Conservation (phyloP, 805 yeast genomes). For the Yarrowia keelungensis region DNA sequence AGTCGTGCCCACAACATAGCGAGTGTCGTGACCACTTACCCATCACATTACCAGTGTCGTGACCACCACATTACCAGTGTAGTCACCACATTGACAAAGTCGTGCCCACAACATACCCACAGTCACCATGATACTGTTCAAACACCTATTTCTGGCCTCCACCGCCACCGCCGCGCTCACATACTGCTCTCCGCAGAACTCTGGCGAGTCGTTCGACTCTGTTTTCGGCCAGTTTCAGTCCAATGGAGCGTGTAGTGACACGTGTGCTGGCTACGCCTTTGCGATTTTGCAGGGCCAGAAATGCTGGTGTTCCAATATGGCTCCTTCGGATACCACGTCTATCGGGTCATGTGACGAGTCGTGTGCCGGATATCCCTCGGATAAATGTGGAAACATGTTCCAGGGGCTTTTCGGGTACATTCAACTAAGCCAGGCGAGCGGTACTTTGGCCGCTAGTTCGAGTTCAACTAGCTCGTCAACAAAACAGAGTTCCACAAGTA, state of each 20-base stretch:
- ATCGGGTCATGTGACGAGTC: constrained; percentile 48
- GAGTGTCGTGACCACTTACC: no score
- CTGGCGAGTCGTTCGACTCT: constrained; percentile 47
- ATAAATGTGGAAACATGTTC: constrained; percentile 54
- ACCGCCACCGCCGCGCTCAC: constrained; percentile 42
- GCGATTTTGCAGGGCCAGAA: constrained; percentile 60
- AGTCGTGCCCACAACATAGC: no score
- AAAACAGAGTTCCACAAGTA: constrained; percentile 32
- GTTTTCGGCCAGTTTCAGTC: constrained; percentile 49
- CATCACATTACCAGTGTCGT: no score
- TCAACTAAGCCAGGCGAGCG: constrained; percentile 51
- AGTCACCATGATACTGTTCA: not conserved
- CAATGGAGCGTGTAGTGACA: constrained; percentile 60
- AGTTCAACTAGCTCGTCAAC: not conserved
- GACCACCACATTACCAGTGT: no score
- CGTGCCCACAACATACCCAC: no score
- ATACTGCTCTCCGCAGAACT: constrained; percentile 54
- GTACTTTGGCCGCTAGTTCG: constrained; percentile 43
- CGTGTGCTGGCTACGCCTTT: constrained; percentile 58
- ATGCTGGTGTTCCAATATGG: constrained; percentile 68
- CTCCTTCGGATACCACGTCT: constrained; percentile 55
- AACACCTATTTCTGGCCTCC: not conserved
- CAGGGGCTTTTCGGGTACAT: constrained; percentile 63
- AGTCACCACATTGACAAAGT: no score
- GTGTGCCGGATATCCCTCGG: constrained; percentile 58